Evolutionary conservation across 257 asterid genomes (phyloP), one percentile per base, ranked within the genome.

Genomic region (Orobanche coerulescens): DNA sequence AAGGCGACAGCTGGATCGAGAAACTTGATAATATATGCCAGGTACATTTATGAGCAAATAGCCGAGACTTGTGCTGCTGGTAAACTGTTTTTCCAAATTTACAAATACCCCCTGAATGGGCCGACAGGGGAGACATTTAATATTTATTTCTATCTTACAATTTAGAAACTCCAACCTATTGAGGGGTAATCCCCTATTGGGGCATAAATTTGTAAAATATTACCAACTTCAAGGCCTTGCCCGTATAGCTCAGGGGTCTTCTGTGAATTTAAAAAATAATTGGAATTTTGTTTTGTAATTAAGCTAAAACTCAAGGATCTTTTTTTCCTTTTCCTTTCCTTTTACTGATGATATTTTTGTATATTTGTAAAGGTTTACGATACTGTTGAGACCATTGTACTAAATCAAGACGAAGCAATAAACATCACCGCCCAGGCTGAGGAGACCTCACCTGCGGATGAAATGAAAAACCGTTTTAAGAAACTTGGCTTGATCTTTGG

Each of bases 1-100:
- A 89, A 65, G 66, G 84, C 64, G 63, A 73, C 71, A 44, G 26
- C 34, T 86, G 91, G 97, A 76, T 75, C 8, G 95, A 89, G 69
- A 93, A 77, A 79, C 75, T 89, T 50, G 96, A 93, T 53, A 97
- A 86, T 46, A 77, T 93, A 70, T 84, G 95, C 80, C 97, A 89
- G 95, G 98, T 88, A 70, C 46, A 1, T 40, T 42, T 65, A 28
- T 71, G 54, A 47, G 28, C 13, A 18, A 12, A 18, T 69, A 28
- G 54, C 69, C 37, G 53, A 73, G 46, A 18, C 13, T 47, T 49
- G 48, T 64, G 43, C 24, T 47, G 36, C 36, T 30, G 36, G 44
- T 39, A 10, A 40, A 43, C 14, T 5, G 50, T 16, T 46, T 46
- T n/a, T n/a, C n/a, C n/a, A 18, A 2, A 15, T 46, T 18, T 46